Evolutionary conservation across 2,329 filamentous ascomycete species (phyloP), one percentile per base, ranked within the genome.

Genomic region (Neonectria faginata): DNA sequence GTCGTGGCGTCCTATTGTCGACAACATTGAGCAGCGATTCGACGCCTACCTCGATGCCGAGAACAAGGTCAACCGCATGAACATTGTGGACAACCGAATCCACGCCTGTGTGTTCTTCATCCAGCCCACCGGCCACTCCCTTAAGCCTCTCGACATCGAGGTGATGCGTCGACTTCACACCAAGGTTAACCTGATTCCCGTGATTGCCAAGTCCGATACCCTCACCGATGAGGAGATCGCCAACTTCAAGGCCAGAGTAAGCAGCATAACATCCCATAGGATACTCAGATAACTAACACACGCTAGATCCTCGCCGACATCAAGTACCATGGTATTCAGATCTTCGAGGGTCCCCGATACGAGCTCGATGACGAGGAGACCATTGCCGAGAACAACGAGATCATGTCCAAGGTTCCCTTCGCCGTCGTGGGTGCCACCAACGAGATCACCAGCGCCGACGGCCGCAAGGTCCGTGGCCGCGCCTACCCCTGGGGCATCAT

Each of bases 61-160:
- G 88, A 99, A 99, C 90, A 99, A 98, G 89, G 94, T 99, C 80
- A 99, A 99, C 87, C 93, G 96, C 76, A 97, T 97, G 91, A 99
- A 99, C 88, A 98, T 98, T 81, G 92, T 99, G 68, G 96, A 99
- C 85, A 99, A 98, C 88, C 92, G 96, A 75, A 97, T 99, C 69
- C 96, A 99, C 77, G 96, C 96, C 61, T 98, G 97, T 77, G 96
- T 99, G 68, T 99, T 97, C 89, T 99, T 99, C 86, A 97, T 99
- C 76, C 95, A 99, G 85, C 96, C 96, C 72, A 99, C 96, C 33
- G 96, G 96, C 67, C 96, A 99, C 86, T 97, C 96, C 36, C 86
- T 99, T 77, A 99, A 99, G 90, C 96, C 96, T 69, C 87, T 99
- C 70, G 96, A 99, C 78, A 97, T 99, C 71, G 96, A 99, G 85